phyloP scores from a whole-genome alignment of 140 eudicot species.

The Stevia rebaudiana region DNA sequence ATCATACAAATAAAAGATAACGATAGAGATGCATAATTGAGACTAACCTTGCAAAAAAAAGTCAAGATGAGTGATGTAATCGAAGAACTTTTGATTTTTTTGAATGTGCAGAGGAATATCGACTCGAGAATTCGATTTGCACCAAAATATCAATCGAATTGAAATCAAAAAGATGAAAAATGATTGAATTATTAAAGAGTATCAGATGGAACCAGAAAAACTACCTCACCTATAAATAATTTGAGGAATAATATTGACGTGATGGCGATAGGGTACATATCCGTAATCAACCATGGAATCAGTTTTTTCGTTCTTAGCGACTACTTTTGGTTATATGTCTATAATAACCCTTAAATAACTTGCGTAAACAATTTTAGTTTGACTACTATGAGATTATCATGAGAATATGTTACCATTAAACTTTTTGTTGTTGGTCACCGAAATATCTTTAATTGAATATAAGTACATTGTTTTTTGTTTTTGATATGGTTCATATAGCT shows the following conservation, averaged over 20 bases:
- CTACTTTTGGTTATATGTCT: neutral
- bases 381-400: too few species aligned
- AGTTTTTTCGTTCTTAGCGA: neutral
- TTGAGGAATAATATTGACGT: too few species aligned
- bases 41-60: constrained; percentile 8
- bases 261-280: constrained; percentile 19
- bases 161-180: neutral
- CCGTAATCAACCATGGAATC: constrained; percentile 15
- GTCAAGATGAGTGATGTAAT: constrained; percentile 6
- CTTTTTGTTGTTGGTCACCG: too few species aligned
- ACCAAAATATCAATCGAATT: constrained; percentile 8
- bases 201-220: constrained; percentile 10
- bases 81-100: neutral
- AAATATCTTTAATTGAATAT: too few species aligned
- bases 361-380: neutral
- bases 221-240: constrained; percentile 19
- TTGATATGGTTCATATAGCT: too few species aligned
- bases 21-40: neutral
- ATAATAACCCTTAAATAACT: neutral
- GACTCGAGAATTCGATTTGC: neutral
- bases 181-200: too few species aligned
- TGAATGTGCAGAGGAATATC: neutral
- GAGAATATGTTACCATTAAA: too few species aligned
- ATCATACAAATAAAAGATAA: neutral
- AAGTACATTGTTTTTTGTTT: too few species aligned